Conservation (phyloP, 1,284 basidiomycete species). For the Ustilago crameri region DNA sequence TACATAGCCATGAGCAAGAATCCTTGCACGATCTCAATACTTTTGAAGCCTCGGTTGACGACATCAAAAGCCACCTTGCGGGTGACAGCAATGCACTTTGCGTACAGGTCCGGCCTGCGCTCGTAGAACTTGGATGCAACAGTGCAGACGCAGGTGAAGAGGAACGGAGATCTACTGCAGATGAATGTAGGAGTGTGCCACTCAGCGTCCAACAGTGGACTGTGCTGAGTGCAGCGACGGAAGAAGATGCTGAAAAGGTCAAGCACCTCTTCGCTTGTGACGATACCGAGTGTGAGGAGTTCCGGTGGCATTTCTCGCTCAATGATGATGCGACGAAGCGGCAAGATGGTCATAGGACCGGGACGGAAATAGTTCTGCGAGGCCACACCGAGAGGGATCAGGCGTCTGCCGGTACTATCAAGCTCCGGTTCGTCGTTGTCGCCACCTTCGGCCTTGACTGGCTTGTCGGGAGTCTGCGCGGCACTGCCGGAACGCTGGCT, state of each 20-base stretch:
- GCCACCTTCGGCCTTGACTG: constrained; percentile 35
- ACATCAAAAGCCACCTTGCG: constrained; percentile 85
- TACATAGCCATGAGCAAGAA: constrained; percentile 69
- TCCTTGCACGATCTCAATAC: constrained; percentile 76
- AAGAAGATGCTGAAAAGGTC: constrained; percentile 90
- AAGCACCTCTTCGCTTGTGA: constrained; percentile 82
- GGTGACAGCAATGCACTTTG: constrained; percentile 81
- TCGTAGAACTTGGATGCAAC: constrained; percentile 91
- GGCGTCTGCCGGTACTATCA: constrained; percentile 10
- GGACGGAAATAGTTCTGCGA: constrained; percentile 94
- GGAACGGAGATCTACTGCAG: constrained; percentile 65
- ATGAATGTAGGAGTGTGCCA: constrained; percentile 67
- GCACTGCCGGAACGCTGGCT: constrained; percentile 35
- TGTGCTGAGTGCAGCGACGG: constrained; percentile 69
- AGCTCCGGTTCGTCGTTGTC: constrained; percentile 19
- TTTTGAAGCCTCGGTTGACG: constrained; percentile 82
- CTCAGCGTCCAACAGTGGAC: constrained; percentile 63
- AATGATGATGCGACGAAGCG: constrained; percentile 82
- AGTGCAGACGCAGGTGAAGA: constrained; percentile 77
- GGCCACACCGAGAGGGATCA: constrained; percentile 77
- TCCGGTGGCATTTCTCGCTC: constrained; percentile 86
- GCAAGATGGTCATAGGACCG: constrained; percentile 72
- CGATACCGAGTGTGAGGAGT: constrained; percentile 81
- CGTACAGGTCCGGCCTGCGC: constrained; percentile 83
- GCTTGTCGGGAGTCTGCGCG: constrained; percentile 36